These are phyloP conservation scores for Misopates orontium DNA, from an alignment of 257 asterid genomes.

Conservation along the genomic window DNA sequence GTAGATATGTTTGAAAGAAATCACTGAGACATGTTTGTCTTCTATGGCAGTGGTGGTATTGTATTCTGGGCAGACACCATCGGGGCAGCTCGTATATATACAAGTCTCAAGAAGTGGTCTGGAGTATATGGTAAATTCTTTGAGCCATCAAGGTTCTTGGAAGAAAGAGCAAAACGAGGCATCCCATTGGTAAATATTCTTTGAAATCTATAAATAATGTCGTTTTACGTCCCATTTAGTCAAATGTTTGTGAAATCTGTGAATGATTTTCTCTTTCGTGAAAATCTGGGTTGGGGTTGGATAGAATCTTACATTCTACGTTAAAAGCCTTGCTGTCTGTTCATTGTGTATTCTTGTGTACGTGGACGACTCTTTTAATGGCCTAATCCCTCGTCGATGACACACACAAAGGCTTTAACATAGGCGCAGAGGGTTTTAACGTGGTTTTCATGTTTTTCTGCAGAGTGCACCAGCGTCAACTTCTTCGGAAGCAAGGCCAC, in stretches of 20 bases:
- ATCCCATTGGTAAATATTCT: constrained; percentile 74
- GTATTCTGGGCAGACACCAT: constrained; percentile 93
- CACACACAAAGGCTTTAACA: no score
- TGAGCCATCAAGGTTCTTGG: constrained; percentile 77
- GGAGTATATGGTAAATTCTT: constrained; percentile 70
- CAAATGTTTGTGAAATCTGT: neutral
- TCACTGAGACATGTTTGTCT: constrained; percentile 20
- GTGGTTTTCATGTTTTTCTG: constrained; percentile 27
- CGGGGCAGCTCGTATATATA: constrained; percentile 74
- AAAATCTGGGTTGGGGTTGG: neutral
- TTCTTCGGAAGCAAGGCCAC: constrained; percentile 59
- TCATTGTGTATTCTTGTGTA: no score
- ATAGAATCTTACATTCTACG: neutral
- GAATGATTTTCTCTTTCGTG: neutral
- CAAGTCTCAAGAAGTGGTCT: constrained; percentile 78
- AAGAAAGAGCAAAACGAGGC: constrained; percentile 87
- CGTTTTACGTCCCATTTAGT: neutral
- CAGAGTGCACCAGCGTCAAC: constrained; percentile 76
- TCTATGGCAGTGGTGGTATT: constrained; percentile 81
- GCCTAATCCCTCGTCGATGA: no score
- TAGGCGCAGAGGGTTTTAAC: neutral
- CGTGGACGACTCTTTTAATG: no score
- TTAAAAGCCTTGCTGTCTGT: no score
- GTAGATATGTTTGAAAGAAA: constrained; percentile 9
- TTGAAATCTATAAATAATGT: neutral